These are phyloP conservation scores for Tulasnella sp. DNA, from an alignment of 768 basidiomycete genomes.

Conservation along the genomic window DNA sequence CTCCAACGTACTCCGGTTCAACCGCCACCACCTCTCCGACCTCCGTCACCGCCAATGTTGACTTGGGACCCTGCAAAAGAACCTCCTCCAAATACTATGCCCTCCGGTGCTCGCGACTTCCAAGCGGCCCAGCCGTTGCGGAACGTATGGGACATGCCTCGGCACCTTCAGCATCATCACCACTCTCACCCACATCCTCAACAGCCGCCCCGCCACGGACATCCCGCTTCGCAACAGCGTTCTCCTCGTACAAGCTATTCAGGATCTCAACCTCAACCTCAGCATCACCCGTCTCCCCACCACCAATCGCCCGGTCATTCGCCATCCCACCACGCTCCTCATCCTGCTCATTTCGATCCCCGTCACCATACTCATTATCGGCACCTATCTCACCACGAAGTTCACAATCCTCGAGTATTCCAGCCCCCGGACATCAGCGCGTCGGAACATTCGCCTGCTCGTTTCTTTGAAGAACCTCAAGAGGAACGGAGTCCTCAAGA, in stretches of 20 bases:
- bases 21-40: constrained; percentile 44
- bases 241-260: constrained; percentile 32
- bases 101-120: constrained; percentile 57
- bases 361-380: background rate
- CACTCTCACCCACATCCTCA: constrained; percentile 17
- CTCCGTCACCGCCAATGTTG: constrained; percentile 64
- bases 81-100: constrained; percentile 70
- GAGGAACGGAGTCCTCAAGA: constrained; percentile 39
- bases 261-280: constrained; percentile 36
- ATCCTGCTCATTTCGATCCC: background rate
- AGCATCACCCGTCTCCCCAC: constrained; percentile 24
- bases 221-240: constrained; percentile 31
- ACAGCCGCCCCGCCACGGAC: constrained; percentile 32
- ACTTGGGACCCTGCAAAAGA: constrained; percentile 82
- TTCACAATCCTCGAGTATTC: constrained; percentile 1
- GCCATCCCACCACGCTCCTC: background rate
- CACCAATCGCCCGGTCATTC: background rate
- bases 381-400: background rate
- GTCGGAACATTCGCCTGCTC: constrained; percentile 21
- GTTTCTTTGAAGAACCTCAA: background rate
- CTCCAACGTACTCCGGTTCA: constrained; percentile 33
- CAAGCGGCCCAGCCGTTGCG: constrained; percentile 70
- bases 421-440: background rate
- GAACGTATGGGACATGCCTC: constrained; percentile 80
- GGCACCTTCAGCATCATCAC: constrained; percentile 37